Evolutionary conservation across 2,329 filamentous ascomycete species (phyloP).

Genomic region (Monilinia laxa): DNA sequence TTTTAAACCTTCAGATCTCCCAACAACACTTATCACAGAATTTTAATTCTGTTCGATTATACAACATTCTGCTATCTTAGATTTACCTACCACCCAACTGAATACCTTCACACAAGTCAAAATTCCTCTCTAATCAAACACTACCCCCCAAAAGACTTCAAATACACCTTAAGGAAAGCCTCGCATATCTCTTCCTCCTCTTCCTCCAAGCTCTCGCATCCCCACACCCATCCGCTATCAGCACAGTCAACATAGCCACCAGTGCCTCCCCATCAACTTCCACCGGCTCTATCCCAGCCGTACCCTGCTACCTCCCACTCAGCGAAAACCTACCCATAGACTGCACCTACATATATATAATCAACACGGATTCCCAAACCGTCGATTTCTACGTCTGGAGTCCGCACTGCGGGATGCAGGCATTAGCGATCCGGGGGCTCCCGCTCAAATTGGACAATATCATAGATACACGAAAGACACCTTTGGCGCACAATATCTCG

Average conservation of each 20-base stretch:
- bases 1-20: background rate
- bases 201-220: too few relatives aligned
- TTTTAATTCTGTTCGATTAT: background rate
- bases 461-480: background rate
- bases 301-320: too few relatives aligned
- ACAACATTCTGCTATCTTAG: background rate
- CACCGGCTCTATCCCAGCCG: too few relatives aligned
- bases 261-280: too few relatives aligned
- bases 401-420: background rate
- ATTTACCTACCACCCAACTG: background rate
- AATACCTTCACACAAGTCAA: background rate
- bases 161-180: background rate
- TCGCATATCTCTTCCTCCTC: too few relatives aligned
- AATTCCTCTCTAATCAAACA: too few relatives aligned
- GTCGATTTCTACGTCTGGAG: background rate
- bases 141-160: background rate
- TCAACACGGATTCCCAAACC: background rate
- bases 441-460: background rate
- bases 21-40: background rate
- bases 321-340: too few relatives aligned
- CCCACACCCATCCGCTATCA: too few relatives aligned
- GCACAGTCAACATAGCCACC: too few relatives aligned
- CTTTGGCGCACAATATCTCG: background rate
- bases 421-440: background rate
- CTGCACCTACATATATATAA: background rate